Evolutionary conservation across 2,329 filamentous ascomycete genomes (phyloP).

Genomic region (Verticillium alfalfae): DNA sequence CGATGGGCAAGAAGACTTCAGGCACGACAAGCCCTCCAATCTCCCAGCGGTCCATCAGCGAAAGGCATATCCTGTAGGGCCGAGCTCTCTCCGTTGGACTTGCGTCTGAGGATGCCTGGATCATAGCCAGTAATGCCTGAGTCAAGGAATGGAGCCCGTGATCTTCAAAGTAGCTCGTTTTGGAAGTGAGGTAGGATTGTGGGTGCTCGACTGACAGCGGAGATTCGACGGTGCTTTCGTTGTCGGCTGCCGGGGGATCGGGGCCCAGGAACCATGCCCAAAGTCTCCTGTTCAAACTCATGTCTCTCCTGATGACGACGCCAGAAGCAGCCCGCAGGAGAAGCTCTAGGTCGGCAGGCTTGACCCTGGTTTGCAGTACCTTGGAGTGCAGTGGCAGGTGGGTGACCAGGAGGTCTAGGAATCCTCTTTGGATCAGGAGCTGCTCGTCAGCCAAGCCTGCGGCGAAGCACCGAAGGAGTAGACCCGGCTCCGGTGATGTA

Average conservation of each 20-base stretch:
- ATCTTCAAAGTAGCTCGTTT: constrained; percentile 76
- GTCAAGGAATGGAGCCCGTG: constrained; percentile 72
- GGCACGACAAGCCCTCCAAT: constrained; percentile 87
- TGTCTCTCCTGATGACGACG: constrained; percentile 84
- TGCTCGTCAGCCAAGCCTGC: constrained; percentile 85
- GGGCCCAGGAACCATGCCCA: constrained; percentile 96
- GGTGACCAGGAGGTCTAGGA: constrained; percentile 85
- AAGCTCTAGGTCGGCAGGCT: constrained; percentile 70
- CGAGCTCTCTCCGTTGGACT: constrained; percentile 66
- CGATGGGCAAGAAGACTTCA: constrained; percentile 79
- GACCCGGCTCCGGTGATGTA: constrained; percentile 82
- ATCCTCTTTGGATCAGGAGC: constrained; percentile 86
- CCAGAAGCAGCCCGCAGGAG: constrained; percentile 78
- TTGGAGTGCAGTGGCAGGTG: constrained; percentile 80
- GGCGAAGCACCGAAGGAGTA: constrained; percentile 86
- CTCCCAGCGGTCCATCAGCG: constrained; percentile 97
- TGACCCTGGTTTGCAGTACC: constrained; percentile 71
- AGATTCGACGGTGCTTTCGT: constrained; percentile 42
- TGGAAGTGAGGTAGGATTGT: constrained; percentile 44
- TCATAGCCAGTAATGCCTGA: constrained; percentile 70
- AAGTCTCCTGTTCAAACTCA: constrained; percentile 92
- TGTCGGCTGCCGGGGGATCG: constrained; percentile 45
- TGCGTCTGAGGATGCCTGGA: constrained; percentile 46
- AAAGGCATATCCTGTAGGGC: constrained; percentile 87
- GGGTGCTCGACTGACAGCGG: constrained; percentile 36